A percentile compares a stretch with the other conserved stretches of the same genome.
phyloP scores from a whole-genome alignment of 495 filamentous ascomycete species.

The Apiosordaria backusii region DNA sequence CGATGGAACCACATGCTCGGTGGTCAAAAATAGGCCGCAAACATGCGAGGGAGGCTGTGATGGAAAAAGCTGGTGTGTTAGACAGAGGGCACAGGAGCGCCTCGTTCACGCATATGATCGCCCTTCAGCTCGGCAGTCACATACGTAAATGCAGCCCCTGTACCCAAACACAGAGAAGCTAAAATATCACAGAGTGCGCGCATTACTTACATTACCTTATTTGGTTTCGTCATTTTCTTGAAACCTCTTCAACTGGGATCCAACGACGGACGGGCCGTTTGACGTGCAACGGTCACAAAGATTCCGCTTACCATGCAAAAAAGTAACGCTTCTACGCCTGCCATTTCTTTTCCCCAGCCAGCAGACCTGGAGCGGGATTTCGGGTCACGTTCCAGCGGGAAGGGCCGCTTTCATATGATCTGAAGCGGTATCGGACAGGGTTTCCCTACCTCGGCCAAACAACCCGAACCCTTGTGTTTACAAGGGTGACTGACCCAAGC shows the following conservation, averaged over 20 bases:
- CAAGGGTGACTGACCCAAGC: not conserved
- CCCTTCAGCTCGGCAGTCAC: not conserved
- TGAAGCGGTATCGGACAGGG: slow-evolving; percentile 17
- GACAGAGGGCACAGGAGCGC: not conserved
- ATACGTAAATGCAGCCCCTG: not conserved
- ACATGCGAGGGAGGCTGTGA: not conserved
- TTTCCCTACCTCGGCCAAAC: not conserved
- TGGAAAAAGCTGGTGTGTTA: not conserved
- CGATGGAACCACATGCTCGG: not conserved
- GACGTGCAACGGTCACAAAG: not conserved
- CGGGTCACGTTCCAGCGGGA: not conserved
- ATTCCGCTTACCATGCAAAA: not conserved
- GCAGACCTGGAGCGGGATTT: not conserved
- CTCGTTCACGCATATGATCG: not conserved
- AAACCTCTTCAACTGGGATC: not conserved
- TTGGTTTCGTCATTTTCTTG: not conserved
- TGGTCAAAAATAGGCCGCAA: slow-evolving; percentile 1
- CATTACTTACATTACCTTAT: not conserved
- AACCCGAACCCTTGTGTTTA: not conserved
- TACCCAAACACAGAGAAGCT: not conserved
- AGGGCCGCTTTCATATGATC: not conserved
- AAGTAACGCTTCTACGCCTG: not conserved
- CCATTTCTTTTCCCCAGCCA: not conserved
- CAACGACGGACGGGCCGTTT: not conserved
- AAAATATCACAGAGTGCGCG: not conserved